Evolutionary conservation across 345 rosid genomes (phyloP), one percentile per base, ranked within the genome.

Genomic region (Gossypium sturtianum): DNA sequence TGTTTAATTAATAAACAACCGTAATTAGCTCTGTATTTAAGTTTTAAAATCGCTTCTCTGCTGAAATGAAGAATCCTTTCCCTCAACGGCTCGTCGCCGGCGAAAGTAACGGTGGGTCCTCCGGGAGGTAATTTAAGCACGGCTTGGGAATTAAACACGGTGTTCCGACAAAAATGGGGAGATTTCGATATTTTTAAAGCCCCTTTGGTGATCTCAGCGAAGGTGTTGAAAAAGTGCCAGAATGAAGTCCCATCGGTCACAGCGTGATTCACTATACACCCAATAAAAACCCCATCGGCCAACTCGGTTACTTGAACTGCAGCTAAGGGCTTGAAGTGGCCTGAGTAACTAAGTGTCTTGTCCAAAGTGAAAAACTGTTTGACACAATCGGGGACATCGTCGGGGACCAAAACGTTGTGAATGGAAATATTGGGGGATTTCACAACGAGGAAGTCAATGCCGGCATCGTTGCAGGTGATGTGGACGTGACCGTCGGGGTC

Each of bases 211-310:
- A 89, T 73, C 72, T 89, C 96, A 9, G 98, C 99, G 61, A 93
- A 87, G 0, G 98, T 82, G 59, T 95, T 95, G 74, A 95, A 90
- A 77, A 95, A 91, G 78, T 95, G 98, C 99, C 99, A 95, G 56
- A 95, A 89, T 16, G 99, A 95, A 8, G 94, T 91, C 16, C 99
- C 99, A 19, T 95, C 98, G 0, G 94, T 85, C 60, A 95, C 97
- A 17, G 98, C 85, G 54, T 95, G 99, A 77, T 95, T 93, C 12
- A 91, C 88, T 9, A 96, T 80, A 67, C 92, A 87, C 19, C 97
- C 98, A 22, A 95, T 52, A 84, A 95, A 95, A 9, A 91, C 80
- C 10, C 90, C 97, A 72, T 93, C 97, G 1, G 76, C 74, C 0
- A 95, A 82, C 86, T 91, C 94, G 4, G 98, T 95, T 9, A 93